phyloP scores from a whole-genome alignment of 495 filamentous ascomycete genomes.

The Daldinia bambusicola region DNA sequence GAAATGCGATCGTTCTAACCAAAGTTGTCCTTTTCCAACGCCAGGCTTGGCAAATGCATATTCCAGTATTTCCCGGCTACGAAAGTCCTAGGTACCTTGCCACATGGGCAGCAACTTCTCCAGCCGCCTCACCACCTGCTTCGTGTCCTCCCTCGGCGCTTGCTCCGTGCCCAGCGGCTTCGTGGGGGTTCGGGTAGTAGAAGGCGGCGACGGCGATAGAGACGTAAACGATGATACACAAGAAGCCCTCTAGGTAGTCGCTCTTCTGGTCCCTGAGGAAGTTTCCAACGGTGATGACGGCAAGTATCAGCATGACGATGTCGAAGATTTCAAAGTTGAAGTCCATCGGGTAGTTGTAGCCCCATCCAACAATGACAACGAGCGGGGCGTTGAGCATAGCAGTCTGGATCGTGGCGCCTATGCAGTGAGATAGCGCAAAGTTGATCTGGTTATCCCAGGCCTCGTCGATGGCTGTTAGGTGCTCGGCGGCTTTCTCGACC shows the following conservation, averaged over 20 bases:
- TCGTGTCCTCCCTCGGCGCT: background rate
- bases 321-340: slow-evolving; percentile 91
- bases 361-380: slow-evolving; percentile 87
- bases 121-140: slow-evolving; percentile 11
- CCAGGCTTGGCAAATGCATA: slow-evolving; percentile 32
- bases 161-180: slow-evolving; percentile 10
- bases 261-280: slow-evolving; percentile 82
- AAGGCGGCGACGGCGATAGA: slow-evolving; percentile 70
- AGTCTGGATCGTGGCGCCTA: slow-evolving; percentile 89
- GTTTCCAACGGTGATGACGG: slow-evolving; percentile 86
- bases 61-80: background rate
- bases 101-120: slow-evolving; percentile 10
- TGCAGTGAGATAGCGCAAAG: slow-evolving; percentile 89
- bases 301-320: slow-evolving; percentile 83
- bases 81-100: slow-evolving; percentile 20
- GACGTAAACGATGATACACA: slow-evolving; percentile 77
- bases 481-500: slow-evolving; percentile 92
- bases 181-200: slow-evolving; percentile 67
- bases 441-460: slow-evolving; percentile 90
- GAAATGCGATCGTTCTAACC: slow-evolving; percentile 26
- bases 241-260: slow-evolving; percentile 81
- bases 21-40: slow-evolving; percentile 29
- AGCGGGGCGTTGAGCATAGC: slow-evolving; percentile 89
- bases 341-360: slow-evolving; percentile 74
- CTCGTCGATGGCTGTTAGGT: slow-evolving; percentile 90